These are phyloP conservation scores for Hemileccinum hortonii DNA, from an alignment of 1,284 basidiomycete species.

Conservation along the genomic window DNA sequence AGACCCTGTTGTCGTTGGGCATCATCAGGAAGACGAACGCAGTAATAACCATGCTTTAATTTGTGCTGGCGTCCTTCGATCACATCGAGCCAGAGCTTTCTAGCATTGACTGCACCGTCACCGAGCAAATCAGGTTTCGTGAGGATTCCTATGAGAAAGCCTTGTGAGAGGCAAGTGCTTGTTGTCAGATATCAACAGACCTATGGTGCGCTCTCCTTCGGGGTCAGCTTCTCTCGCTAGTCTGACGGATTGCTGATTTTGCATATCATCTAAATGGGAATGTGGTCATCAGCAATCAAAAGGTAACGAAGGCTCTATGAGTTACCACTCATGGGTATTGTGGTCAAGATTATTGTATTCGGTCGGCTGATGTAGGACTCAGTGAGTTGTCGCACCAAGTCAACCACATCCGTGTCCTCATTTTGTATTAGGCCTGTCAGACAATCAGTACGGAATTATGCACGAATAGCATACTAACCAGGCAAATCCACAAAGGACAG, in stretches of 20 bases:
- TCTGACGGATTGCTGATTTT: constrained; percentile 58
- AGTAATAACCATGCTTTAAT: constrained; percentile 63
- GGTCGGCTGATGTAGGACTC: constrained; percentile 43
- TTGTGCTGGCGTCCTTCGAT: constrained; percentile 46
- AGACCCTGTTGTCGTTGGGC: constrained; percentile 45
- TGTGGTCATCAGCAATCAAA: neutral
- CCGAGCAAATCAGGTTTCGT: constrained; percentile 63
- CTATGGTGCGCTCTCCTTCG: constrained; percentile 57
- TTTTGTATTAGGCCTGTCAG: constrained; percentile 56
- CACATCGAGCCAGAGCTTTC: constrained; percentile 49
- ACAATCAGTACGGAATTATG: constrained; percentile 1
- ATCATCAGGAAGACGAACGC: constrained; percentile 65
- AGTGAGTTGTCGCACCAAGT: constrained; percentile 48
- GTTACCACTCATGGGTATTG: constrained; percentile 61
- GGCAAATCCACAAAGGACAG: constrained; percentile 53
- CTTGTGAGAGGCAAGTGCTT: neutral
- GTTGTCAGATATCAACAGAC: constrained; percentile 29
- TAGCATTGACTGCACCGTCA: constrained; percentile 44
- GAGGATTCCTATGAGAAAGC: constrained; percentile 48
- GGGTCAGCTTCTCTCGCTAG: constrained; percentile 56
- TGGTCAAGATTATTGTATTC: constrained; percentile 57
- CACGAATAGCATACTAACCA: constrained; percentile 29
- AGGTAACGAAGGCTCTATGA: neutral
- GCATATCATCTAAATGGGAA: constrained; percentile 53
- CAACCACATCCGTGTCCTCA: constrained; percentile 41